phyloP scores from a whole-genome alignment of 352 stramenopile species.

The Phytophthora tubulina region DNA sequence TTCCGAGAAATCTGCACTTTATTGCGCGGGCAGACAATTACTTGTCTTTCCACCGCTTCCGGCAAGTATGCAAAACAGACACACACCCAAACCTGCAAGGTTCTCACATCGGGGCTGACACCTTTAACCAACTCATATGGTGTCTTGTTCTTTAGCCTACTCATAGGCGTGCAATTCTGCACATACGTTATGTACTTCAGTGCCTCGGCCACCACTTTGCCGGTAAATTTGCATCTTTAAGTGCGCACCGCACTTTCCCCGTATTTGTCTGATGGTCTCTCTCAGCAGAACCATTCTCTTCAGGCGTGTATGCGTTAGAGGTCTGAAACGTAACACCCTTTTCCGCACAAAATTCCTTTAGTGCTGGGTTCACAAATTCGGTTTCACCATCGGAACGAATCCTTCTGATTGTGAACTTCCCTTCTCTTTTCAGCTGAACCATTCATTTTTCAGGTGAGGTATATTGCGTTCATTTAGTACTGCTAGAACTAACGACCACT shows the following conservation, averaged over 20 bases:
- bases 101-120: neutral
- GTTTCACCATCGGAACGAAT: no score
- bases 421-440: slow-evolving; percentile 12
- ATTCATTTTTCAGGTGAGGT: no score
- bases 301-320: slow-evolving; percentile 12
- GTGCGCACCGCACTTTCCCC: no score
- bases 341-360: slow-evolving; percentile 16
- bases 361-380: slow-evolving; percentile 22
- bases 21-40: slow-evolving; percentile 5
- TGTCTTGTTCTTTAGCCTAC: slow-evolving; percentile 2
- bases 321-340: slow-evolving; percentile 14
- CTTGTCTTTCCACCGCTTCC: slow-evolving; percentile 9
- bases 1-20: slow-evolving; percentile 10
- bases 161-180: slow-evolving; percentile 20
- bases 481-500: no score
- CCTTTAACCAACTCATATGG: slow-evolving; percentile 7
- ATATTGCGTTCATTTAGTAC: no score
- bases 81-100: slow-evolving; percentile 2
- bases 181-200: slow-evolving; percentile 29
- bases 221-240: no score
- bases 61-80: slow-evolving; percentile 17
- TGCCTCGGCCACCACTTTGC: slow-evolving; percentile 16
- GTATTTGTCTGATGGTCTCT: no score
- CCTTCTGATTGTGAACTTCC: slow-evolving; percentile 10
- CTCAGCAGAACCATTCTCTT: no score